Percentiles rank a stretch among this genome's conserved stretches.
These are phyloP conservation scores for Balamuthia mandrillaris DNA, from an alignment of 208 protist species.

Conservation along the genomic window DNA sequence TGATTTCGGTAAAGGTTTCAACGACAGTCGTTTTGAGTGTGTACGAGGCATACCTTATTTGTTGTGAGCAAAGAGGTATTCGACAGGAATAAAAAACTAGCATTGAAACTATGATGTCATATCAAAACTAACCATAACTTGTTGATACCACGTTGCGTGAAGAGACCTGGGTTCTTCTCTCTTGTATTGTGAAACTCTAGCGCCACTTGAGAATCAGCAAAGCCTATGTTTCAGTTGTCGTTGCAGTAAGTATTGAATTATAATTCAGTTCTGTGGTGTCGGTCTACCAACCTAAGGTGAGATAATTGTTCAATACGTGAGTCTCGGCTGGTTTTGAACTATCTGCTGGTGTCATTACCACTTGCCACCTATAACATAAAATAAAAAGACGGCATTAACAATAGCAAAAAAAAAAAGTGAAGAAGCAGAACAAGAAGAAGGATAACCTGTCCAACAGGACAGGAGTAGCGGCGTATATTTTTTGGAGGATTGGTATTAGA, in stretches of 20 bases:
- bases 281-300: background rate
- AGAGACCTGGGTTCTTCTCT: background rate
- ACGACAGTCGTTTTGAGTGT: no score
- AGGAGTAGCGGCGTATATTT: background rate
- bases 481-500: background rate
- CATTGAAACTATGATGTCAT: background rate
- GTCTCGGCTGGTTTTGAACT: background rate
- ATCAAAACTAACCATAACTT: conserved; percentile 5
- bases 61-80: background rate
- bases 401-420: background rate
- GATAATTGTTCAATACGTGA: conserved; percentile 6
- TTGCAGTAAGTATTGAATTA: no score
- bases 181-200: conserved; percentile 27
- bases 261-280: no score
- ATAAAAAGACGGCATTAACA: background rate
- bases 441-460: background rate
- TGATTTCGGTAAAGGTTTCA: no score
- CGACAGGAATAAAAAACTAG: background rate
- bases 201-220: conserved; percentile 1
- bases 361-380: background rate
- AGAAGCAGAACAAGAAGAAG: background rate
- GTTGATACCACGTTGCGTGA: conserved; percentile 3
- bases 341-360: background rate
- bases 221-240: no score
- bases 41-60: background rate